Conservation (phyloP, 768 basidiomycete species). For the Calvatia gigantea region DNA sequence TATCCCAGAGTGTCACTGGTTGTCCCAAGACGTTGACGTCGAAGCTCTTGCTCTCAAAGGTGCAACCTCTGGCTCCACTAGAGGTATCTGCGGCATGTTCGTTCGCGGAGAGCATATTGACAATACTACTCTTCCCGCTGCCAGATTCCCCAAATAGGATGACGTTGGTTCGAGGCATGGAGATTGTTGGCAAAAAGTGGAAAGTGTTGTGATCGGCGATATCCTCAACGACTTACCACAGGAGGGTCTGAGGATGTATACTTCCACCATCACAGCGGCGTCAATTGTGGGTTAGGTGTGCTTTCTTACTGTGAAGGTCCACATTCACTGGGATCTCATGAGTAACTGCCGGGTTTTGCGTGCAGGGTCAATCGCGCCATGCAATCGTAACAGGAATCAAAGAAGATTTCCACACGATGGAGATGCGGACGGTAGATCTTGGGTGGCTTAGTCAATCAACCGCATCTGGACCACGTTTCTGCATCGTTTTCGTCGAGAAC, state of each 20-base stretch:
- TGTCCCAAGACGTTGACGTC: slow-evolving; percentile 21
- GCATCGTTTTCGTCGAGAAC: too few relatives aligned
- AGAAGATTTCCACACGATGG: too few relatives aligned
- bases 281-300: too few relatives aligned
- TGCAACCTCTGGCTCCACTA: slow-evolving; percentile 29
- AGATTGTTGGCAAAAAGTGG: background rate
- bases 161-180: slow-evolving; percentile 18
- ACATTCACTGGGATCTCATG: background rate
- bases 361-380: background rate
- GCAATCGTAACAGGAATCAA: background rate
- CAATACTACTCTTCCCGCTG: slow-evolving; percentile 22
- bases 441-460: too few relatives aligned
- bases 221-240: background rate
- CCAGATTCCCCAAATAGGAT: slow-evolving; percentile 36
- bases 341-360: background rate
- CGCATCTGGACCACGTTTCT: too few relatives aligned
- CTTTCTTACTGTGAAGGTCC: too few relatives aligned
- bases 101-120: slow-evolving; percentile 27
- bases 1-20: slow-evolving; percentile 31
- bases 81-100: slow-evolving; percentile 25
- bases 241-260: background rate
- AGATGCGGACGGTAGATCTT: too few relatives aligned
- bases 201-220: background rate
- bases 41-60: slow-evolving; percentile 28
- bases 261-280: background rate